Base-by-base conservation (phyloP, 2,329 filamentous ascomycete species). In the Chaetomium strumarium region DNA sequence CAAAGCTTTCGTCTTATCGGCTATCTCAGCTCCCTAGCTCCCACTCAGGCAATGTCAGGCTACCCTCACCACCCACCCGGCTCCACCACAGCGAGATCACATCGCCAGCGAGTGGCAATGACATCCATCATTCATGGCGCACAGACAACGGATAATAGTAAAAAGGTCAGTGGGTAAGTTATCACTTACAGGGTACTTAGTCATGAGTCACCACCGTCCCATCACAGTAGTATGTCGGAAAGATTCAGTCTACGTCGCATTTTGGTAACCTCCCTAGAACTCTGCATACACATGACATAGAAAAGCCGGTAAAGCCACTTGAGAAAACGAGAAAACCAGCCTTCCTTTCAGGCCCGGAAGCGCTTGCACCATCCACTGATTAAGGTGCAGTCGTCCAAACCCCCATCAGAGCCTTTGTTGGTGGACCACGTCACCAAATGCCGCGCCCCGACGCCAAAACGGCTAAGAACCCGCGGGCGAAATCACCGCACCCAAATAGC, bases 161-260 rank as follows among this genome's bases (percentile, higher is more conserved):
- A n/a, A n/a, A n/a, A n/a, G n/a, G n/a, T n/a, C n/a, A n/a, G n/a
- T n/a, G n/a, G n/a, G n/a, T n/a, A n/a, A n/a, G n/a, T n/a, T n/a
- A 19, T 50, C 17, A 11, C 43, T 10, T n/a, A 34, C 16, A 12
- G n/a, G 8, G 17, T 36, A n/a, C n/a, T n/a, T n/a, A n/a, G n/a
- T n/a, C n/a, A n/a, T n/a, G n/a, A n/a, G n/a, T n/a, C n/a, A n/a
- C n/a, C 14, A 20, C 29, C 47, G 36, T 17, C 4, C 6, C 19
- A 40, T 42, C 53, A 48, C 36, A 29, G 51, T 33, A 49, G 29
- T 50, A 14, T 54, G 17, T 38, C 36, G 42, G 43, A 24, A 24
- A 49, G 53, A n/a, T 55, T 64, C 61, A 60, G 60, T 63, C 61
- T 64, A 63, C 57, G 49, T 60, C 49, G 57, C 60, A 63, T 64